Base-by-base conservation (phyloP, 805 yeast genomes). In the Starmerella bombicola region DNA sequence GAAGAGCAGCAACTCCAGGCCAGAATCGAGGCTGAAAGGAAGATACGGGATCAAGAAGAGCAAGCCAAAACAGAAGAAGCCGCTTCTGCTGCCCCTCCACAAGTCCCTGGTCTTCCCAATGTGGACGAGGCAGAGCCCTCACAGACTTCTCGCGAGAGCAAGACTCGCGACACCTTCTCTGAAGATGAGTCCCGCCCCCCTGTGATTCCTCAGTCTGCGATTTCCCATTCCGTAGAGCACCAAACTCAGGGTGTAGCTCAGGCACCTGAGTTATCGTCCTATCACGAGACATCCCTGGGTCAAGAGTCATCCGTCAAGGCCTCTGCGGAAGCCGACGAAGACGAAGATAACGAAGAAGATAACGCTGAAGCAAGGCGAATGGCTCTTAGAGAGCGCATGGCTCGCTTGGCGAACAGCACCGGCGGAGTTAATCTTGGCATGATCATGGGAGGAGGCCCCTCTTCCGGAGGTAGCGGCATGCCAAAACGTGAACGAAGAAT, bases 351-450 rank as follows among this genome's bases (percentile, higher is more conserved):
- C 1, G 68, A 59, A 1, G 63, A 58, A 8, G 71, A 63, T 3
- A 71, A 68, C 2, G 73, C 65, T 2, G 76, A 66, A 3, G 67
- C 77, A 4, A 73, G 79, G 41, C 72, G 91, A 52, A 71, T 78
- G 35, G 82, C 78, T 5, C 66, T 88, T 39, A 77, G 93, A 17
- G 95, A 81, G 48, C 73, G 96, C 46, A 88, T 88, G 95, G 97
- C 98, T n/a, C 82, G 78, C 53, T 70, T 88, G 16, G 80, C 96
- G 0, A 93, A 93, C 25, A 84, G 95, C 0, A 93, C 95, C 17
- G 85, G 85, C 4, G 70, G 80, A 63, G 73, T 80, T 76, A 70
- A 76, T 33, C 56, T 58, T 9, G 60, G 55, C 4, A 45, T 49
- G 51, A 33, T 51, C 34, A 48, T 53, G 48, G 55, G 53, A 18